Conservation (phyloP, 257 asterid species). For the Forsythia viridissima region DNA sequence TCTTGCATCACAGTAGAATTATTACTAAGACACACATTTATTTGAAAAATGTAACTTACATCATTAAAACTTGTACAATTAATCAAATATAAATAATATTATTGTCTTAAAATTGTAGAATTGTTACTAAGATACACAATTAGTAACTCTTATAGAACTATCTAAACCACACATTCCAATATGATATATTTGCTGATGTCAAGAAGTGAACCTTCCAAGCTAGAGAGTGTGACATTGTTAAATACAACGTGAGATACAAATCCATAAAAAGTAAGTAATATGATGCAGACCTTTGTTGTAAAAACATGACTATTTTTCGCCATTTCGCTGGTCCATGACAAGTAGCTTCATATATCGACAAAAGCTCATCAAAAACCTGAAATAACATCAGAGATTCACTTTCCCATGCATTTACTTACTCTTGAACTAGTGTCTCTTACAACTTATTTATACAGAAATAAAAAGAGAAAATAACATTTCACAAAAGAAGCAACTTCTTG, state of each 20-base stretch:
- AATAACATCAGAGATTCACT: slow-evolving; percentile 9
- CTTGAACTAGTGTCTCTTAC: background rate
- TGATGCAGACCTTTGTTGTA: slow-evolving; percentile 74
- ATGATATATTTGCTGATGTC: slow-evolving; percentile 85
- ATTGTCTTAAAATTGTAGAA: too few species aligned
- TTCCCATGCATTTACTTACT: background rate
- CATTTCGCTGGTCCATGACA: slow-evolving; percentile 99
- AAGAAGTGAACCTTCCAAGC: slow-evolving; percentile 90
- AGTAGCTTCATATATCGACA: slow-evolving; percentile 72
- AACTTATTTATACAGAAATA: background rate
- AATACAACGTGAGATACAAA: slow-evolving; percentile 6
- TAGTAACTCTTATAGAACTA: too few species aligned
- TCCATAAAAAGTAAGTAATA: slow-evolving; percentile 13
- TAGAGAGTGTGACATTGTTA: slow-evolving; percentile 36
- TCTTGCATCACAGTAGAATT: too few species aligned
- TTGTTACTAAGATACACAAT: too few species aligned
- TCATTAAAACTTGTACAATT: too few species aligned
- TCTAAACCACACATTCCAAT: slow-evolving; percentile 29
- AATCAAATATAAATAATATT: too few species aligned
- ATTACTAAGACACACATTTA: too few species aligned
- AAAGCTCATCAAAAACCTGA: slow-evolving; percentile 82
- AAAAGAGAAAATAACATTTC: slow-evolving; percentile 4
- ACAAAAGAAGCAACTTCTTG: slow-evolving; percentile 9
- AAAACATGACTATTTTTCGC: slow-evolving; percentile 67
- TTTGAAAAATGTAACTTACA: too few species aligned